Base-by-base conservation (phyloP, 495 filamentous ascomycete genomes). In the Penicillium arizonense region DNA sequence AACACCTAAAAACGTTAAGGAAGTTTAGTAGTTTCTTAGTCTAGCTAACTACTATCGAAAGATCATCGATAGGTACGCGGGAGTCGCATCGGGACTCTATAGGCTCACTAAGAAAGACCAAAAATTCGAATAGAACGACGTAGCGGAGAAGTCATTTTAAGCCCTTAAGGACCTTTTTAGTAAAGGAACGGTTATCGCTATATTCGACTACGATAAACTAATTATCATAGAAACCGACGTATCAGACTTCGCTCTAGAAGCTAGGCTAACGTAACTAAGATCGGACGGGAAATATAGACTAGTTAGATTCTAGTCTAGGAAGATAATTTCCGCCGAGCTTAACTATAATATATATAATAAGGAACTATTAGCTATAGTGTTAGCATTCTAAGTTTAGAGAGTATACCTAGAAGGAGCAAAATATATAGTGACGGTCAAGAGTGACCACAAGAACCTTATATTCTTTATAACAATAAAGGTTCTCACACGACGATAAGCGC, bases 281-380 rank as follows among this genome's bases (percentile, higher is more conserved):
- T 26, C 24, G 24, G 24, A 26, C 24, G 24, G 24, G 2, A 26
- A 26, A 26, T 26, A 26, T 26, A 26, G 24, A 26, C 62, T 57
- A 28, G 50, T 61, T 7, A 50, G 53, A 11, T 73, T 57, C 41
- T 61, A 44, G 38, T 73, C 57, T 0, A 61, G 53, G 32, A 68
- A 56, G 20, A 44, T 67, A 8, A 55, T 21, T 9, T 37, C 55
- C 1, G 62, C 58, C 2, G 62, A 75, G 45, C 16, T 28, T 0
- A 73, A 74, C 37, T 74, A 73, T 36, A 13, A 62, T 16, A 69
- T 71, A 13, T 45, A 71, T 20, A 41, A 73, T 37, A 64, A 68
- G 37, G 62, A 65, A 42, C 34, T 70, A 3, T 34, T 72, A 10
- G 57, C 49, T 5, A 64, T 66, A 11, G 65, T 70, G 3, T 37